Evolutionary conservation across 2,329 filamentous ascomycete genomes (phyloP), one percentile per base, ranked within the genome.

Genomic region (Grosmannia huntii): DNA sequence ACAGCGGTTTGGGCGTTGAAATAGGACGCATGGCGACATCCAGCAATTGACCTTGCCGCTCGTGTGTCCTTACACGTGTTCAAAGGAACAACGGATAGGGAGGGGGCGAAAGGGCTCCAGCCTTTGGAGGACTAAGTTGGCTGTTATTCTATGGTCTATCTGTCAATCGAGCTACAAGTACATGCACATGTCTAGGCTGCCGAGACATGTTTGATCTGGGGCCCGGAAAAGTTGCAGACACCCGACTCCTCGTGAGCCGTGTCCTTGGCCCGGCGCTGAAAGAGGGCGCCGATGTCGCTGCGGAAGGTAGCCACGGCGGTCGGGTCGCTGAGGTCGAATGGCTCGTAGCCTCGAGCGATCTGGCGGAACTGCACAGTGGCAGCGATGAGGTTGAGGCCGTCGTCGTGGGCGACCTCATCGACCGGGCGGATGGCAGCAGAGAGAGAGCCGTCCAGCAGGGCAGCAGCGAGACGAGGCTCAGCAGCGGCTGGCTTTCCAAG

Each of bases 401-500:
- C 12, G 21, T 36, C 51, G 28, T 33, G 7, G 4, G 36, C 52
- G n/a, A 53, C 41, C 31, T 31, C 6, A 21, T 38, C 21, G 48
- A 23, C 7, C 48, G 48, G n/a, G 50, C 53, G 59, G 50, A 62
- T 46, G 12, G 57, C 50, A 5, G 56, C 61, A 11, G 27, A 23
- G 27, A 59, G 56, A 25, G 60, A 71, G 63, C 59, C 60, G 25
- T 31, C 53, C 2, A 72, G 59, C 5, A 72, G 64, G 23, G 69
- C 65, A 23, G 60, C 63, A 0, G 68, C 59, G 1, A 73, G 59
- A 12, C 67, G 64, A 1, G 68, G 68, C 60, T 75, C 72, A 9
- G 69, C 65, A 1, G 65, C 60, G 0, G 66, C 63, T 0, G 73
- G 71, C 2, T 72, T 63, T 1, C 84, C 84, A 23, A 86, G 69